phyloP scores from a whole-genome alignment of 2,329 filamentous ascomycete species.

The Ophiostoma quercus region DNA sequence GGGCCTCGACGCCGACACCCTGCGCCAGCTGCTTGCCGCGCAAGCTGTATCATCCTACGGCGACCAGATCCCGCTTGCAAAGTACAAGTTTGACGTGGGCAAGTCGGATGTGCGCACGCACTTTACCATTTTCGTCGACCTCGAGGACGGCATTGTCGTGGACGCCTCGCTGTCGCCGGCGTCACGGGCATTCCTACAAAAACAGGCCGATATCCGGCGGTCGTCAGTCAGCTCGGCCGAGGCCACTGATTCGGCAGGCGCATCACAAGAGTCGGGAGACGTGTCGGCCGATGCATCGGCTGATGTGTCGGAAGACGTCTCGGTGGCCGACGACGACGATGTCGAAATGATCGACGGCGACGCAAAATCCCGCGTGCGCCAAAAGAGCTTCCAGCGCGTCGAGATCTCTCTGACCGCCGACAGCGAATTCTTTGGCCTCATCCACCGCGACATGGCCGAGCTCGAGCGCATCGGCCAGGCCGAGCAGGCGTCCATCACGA shows the following conservation, averaged over 20 bases:
- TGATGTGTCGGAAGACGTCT: slow-evolving; percentile 11
- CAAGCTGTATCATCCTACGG: slow-evolving; percentile 38
- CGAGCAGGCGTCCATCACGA: slow-evolving; percentile 59
- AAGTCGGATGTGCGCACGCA: slow-evolving; percentile 53
- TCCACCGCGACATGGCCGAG: slow-evolving; percentile 64
- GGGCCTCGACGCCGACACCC: slow-evolving; percentile 66
- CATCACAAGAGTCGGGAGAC: neutral
- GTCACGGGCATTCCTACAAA: slow-evolving; percentile 59
- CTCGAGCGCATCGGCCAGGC: slow-evolving; percentile 62
- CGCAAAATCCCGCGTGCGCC: neutral
- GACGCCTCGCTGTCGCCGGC: slow-evolving; percentile 62
- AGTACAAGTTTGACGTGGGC: slow-evolving; percentile 49
- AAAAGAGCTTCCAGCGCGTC: slow-evolving; percentile 40
- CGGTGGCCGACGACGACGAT: slow-evolving; percentile 7
- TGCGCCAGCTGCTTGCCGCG: slow-evolving; percentile 58
- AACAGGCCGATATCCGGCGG: slow-evolving; percentile 41
- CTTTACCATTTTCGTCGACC: slow-evolving; percentile 63
- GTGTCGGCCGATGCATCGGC: neutral
- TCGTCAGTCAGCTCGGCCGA: neutral
- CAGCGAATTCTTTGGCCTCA: slow-evolving; percentile 70
- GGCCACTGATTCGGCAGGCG: neutral
- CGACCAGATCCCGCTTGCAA: slow-evolving; percentile 32
- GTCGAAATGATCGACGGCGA: neutral
- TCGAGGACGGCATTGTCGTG: slow-evolving; percentile 60
- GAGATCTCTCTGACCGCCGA: slow-evolving; percentile 74